Evolutionary conservation across 192 early-diverging fungal genomes (phyloP).

Genomic region (Gigaspora rosea): DNA sequence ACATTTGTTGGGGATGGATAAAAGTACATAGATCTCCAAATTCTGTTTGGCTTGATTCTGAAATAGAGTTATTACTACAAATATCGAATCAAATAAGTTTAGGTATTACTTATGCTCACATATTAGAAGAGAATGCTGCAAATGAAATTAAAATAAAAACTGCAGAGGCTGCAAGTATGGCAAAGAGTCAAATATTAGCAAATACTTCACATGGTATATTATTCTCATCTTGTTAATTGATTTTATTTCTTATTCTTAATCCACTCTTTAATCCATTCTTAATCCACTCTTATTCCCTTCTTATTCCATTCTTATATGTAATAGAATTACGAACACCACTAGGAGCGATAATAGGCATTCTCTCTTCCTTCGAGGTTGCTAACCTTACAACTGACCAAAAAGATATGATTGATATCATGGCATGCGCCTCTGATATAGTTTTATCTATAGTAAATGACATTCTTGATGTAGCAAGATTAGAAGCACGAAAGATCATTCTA

Average conservation of each 20-base stretch:
- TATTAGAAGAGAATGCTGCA: too few species aligned
- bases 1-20: conserved; percentile 18
- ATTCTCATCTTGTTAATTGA: conserved; percentile 28
- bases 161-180: too few species aligned
- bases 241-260: not conserved
- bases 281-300: not conserved
- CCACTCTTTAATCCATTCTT: not conserved
- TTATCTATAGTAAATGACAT: too few species aligned
- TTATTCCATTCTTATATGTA: too few species aligned
- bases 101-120: conserved; percentile 30
- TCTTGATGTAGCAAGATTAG: too few species aligned
- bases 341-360: conserved; percentile 47
- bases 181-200: too few species aligned
- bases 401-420: too few species aligned
- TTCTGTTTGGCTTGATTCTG: conserved; percentile 37
- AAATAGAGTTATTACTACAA: conserved; percentile 19
- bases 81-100: conserved; percentile 42
- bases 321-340: conserved; percentile 23
- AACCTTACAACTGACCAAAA: conserved; percentile 41
- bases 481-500: too few species aligned
- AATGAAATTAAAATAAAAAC: too few species aligned
- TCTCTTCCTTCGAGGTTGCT: conserved; percentile 47
- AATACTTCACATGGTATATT: too few species aligned
- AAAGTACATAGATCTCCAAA: not conserved
- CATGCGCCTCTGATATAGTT: too few species aligned